These are phyloP conservation scores for Ogataea zsoltii DNA, from an alignment of 805 yeast genomes.

Conservation along the genomic window DNA sequence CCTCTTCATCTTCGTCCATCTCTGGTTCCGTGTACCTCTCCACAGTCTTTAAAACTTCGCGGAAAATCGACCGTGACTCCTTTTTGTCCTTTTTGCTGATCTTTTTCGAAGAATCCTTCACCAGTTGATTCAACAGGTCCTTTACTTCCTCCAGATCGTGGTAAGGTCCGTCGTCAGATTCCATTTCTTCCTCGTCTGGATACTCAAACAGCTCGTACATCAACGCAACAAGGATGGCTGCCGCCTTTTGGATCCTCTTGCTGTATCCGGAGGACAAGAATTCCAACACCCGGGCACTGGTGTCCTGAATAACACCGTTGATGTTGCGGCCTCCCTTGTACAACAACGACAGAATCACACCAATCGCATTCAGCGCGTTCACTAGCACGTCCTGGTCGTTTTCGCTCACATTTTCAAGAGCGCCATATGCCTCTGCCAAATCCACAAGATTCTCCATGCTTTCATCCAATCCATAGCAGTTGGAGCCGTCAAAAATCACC, in stretches of 20 bases:
- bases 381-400: constrained; percentile 45
- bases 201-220: constrained; percentile 52
- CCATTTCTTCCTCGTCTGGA: constrained; percentile 42
- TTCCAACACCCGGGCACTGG: constrained; percentile 41
- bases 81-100: constrained; percentile 64
- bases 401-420: constrained; percentile 28
- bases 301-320: constrained; percentile 43
- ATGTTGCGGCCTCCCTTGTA: constrained; percentile 37
- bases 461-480: constrained; percentile 51
- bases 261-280: constrained; percentile 40
- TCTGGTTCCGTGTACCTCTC: constrained; percentile 35
- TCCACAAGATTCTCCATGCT: constrained; percentile 44
- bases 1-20: constrained; percentile 10
- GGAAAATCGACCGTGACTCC: constrained; percentile 57
- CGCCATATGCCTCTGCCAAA: constrained; percentile 39
- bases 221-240: constrained; percentile 56
- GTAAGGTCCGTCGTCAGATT: constrained; percentile 46
- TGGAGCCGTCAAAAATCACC: constrained; percentile 48
- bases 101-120: constrained; percentile 54
- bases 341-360: constrained; percentile 44
- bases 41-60: constrained; percentile 55
- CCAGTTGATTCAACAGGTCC: constrained; percentile 41
- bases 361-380: constrained; percentile 49
- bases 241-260: constrained; percentile 52
- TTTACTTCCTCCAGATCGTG: constrained; percentile 51